Conservation (phyloP, 257 asterid genomes). For the Solanum appendiculatum region DNA sequence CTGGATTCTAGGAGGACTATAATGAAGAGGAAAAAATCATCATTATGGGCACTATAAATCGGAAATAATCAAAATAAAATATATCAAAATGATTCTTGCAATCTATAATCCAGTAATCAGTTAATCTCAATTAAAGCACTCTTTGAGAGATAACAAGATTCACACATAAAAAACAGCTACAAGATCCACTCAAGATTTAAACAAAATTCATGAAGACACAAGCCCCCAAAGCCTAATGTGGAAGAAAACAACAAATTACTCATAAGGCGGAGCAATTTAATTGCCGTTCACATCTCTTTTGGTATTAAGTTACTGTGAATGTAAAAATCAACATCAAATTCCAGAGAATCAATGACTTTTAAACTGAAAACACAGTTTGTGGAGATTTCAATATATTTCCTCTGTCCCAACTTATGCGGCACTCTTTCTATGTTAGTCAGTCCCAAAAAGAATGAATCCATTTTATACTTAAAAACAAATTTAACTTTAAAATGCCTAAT, state of each 20-base stretch:
- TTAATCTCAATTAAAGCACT: background rate
- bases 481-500: background rate
- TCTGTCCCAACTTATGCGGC: background rate
- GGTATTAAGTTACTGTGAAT: background rate
- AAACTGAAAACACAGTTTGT: background rate
- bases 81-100: background rate
- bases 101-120: background rate
- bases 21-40: background rate
- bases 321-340: background rate
- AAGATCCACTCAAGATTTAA: background rate
- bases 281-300: background rate
- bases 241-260: background rate
- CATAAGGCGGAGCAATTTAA: background rate
- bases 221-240: background rate
- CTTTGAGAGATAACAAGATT: background rate
- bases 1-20: background rate
- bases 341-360: background rate
- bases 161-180: background rate
- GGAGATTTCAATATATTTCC: background rate
- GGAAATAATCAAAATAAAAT: background rate
- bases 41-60: background rate
- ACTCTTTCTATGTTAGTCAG: background rate
- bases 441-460: background rate
- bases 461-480: background rate
- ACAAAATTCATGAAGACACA: background rate